These are phyloP conservation scores for Adansonia digitata DNA, from an alignment of 345 rosid species.

Conservation along the genomic window DNA sequence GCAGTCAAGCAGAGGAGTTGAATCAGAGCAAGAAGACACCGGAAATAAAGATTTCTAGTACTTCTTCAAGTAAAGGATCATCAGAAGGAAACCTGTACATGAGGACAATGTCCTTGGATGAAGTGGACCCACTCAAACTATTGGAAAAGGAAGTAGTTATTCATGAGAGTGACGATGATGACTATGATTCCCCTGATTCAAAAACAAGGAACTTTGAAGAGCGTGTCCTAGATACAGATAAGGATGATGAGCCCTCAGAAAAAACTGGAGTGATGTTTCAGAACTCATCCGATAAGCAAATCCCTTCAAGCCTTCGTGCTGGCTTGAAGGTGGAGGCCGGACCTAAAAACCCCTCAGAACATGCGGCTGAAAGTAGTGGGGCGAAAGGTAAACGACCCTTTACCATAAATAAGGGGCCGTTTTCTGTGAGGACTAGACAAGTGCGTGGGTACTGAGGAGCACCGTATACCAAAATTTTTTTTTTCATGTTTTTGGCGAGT, in stretches of 20 bases:
- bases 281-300: slow-evolving; percentile 12
- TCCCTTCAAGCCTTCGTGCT: slow-evolving; percentile 25
- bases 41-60: slow-evolving; percentile 22
- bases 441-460: slow-evolving; percentile 59
- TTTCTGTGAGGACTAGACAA: slow-evolving; percentile 57
- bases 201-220: slow-evolving; percentile 10
- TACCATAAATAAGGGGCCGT: slow-evolving; percentile 38
- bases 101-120: slow-evolving; percentile 31
- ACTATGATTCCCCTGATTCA: neutral
- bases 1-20: slow-evolving; percentile 15
- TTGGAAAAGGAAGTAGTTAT: slow-evolving; percentile 58
- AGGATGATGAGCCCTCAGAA: neutral
- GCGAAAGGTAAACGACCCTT: slow-evolving; percentile 17
- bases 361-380: slow-evolving; percentile 24
- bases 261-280: neutral
- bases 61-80: slow-evolving; percentile 38
- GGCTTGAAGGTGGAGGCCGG: slow-evolving; percentile 30
- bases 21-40: slow-evolving; percentile 18
- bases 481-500: slow-evolving; percentile 11
- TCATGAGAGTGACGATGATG: slow-evolving; percentile 50
- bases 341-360: slow-evolving; percentile 20
- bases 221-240: neutral
- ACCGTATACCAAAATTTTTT: neutral
- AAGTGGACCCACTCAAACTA: slow-evolving; percentile 42
- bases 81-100: slow-evolving; percentile 26